phyloP scores from a whole-genome alignment of 2,329 filamentous ascomycete genomes.

The Ophiostoma ips region DNA sequence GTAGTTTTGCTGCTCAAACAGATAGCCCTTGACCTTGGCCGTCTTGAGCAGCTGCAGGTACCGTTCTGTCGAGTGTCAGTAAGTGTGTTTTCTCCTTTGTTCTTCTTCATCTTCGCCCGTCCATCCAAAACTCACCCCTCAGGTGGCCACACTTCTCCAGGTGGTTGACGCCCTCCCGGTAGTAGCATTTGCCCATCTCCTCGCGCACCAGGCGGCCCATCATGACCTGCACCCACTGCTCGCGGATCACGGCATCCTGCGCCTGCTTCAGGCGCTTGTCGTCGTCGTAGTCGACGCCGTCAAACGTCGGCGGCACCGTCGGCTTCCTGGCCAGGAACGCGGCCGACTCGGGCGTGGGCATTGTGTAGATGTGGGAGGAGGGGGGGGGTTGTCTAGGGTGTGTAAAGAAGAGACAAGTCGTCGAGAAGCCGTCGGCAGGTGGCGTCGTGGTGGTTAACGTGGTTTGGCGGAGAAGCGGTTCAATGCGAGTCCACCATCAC shows the following conservation, averaged over 20 bases:
- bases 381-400: neutral
- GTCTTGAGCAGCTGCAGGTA: constrained; percentile 67
- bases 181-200: constrained; percentile 77
- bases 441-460: neutral
- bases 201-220: constrained; percentile 72
- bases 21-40: constrained; percentile 63
- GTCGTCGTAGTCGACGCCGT: constrained; percentile 77
- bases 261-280: constrained; percentile 68
- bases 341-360: constrained; percentile 74
- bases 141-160: constrained; percentile 73
- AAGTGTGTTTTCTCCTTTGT: neutral
- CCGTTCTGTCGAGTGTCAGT: constrained; percentile 40
- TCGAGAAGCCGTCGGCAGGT: neutral
- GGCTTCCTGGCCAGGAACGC: constrained; percentile 76
- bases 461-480: no score
- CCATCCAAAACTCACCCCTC: constrained; percentile 44
- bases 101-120: neutral
- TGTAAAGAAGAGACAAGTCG: neutral
- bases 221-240: constrained; percentile 85
- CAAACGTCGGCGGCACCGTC: constrained; percentile 66
- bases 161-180: constrained; percentile 72
- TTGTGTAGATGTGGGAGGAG: constrained; percentile 23
- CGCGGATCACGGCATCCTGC: constrained; percentile 67
- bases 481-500: no score
- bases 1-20: constrained; percentile 71